Evolutionary conservation across 2,329 filamentous ascomycete species (phyloP).

Genomic region (Pezicula neosporulosa): DNA sequence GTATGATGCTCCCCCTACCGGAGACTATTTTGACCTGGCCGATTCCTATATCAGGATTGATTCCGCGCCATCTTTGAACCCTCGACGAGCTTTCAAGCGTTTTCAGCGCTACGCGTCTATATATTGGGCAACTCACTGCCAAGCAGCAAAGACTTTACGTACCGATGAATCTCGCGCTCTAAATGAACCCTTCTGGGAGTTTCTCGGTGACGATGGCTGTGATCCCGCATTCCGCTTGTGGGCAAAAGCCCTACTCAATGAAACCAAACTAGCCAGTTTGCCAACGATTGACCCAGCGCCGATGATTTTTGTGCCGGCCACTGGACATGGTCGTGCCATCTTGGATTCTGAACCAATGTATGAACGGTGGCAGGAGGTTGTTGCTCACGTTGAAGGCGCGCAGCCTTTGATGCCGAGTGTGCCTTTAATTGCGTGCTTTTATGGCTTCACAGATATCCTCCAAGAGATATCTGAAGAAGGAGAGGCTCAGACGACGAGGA

Average conservation of each 20-base stretch:
- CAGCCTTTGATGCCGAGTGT: constrained; percentile 1
- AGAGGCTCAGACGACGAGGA: constrained; percentile 2
- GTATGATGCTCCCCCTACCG: constrained; percentile 51
- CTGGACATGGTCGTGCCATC: constrained; percentile 1
- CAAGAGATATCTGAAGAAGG: constrained; percentile 9
- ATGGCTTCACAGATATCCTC: constrained; percentile 8
- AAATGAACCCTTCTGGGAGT: constrained; percentile 5
- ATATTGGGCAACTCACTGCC: constrained; percentile 10
- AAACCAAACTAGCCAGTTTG: constrained; percentile 3
- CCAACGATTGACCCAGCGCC: constrained; percentile 1
- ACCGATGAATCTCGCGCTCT: constrained; percentile 1
- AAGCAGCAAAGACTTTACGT: constrained; percentile 4
- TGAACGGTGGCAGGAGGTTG: constrained; percentile 1
- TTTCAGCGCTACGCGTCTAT: constrained; percentile 9
- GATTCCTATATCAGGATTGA: constrained; percentile 2
- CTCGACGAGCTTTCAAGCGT: constrained; percentile 7
- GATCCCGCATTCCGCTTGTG: constrained; percentile 2
- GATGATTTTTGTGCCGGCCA: constrained; percentile 6
- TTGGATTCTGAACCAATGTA: constrained; percentile 6
- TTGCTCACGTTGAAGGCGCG: neutral
- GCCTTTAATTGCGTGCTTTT: constrained; percentile 8
- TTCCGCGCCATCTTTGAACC: constrained; percentile 1
- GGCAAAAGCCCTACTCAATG: constrained; percentile 1
- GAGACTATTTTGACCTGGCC: constrained; percentile 33
- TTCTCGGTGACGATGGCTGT: constrained; percentile 2